Base-by-base conservation (phyloP, 2,329 filamentous ascomycete genomes). In the Trichoderma pleuroti region DNA sequence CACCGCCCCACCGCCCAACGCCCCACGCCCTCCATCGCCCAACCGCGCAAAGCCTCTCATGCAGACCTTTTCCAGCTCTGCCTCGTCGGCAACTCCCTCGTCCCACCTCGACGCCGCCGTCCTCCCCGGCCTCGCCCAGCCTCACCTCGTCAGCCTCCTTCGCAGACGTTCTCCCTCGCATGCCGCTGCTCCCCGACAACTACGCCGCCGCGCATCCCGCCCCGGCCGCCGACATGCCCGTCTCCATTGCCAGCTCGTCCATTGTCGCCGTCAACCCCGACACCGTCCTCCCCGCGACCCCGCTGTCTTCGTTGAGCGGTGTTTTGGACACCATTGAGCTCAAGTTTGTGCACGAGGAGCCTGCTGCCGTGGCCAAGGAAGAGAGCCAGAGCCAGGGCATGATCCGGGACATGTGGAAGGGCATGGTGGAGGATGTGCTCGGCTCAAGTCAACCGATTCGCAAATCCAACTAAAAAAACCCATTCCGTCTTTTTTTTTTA, bases 131-230 rank as follows among this genome's bases (percentile, higher is more conserved):
- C 78, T 84, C 14, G 78, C 81, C 81, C 63, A 73, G 75, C 57
- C 67, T 77, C 67, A 64, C 75, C 28, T 77, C 81, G 72, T 75
- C 79, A 16, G 80, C 82, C 75, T 75, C 76, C 52, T 49, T 36
- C 14, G n/a, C 39, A 10, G 56, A 61, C 21, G 36, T 24, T 21
- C 77, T 81, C 72, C 81, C 87, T 63, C 87, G 86, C 73, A 85
- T 90, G 39, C 88, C 88, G 36, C 82, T 90, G 7, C 82, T 90
- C 11, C 88, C 88, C 14, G 88, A 90, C 79, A 88, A 86, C 81
- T 87, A 85, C 78, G 76, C 77, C 60, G 78, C 80, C 11, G 80
- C 84, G 66, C 82, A 85, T 73, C 77, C 76, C 1, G 80, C 84
- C 42, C 84, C 87, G 74, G 77, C 80, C 16, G 67, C 76, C 14